Percentiles rank a stretch among this genome's conserved stretches.
Conservation (phyloP, 805 yeast species). For the Saccharomycopsis babjevae region DNA sequence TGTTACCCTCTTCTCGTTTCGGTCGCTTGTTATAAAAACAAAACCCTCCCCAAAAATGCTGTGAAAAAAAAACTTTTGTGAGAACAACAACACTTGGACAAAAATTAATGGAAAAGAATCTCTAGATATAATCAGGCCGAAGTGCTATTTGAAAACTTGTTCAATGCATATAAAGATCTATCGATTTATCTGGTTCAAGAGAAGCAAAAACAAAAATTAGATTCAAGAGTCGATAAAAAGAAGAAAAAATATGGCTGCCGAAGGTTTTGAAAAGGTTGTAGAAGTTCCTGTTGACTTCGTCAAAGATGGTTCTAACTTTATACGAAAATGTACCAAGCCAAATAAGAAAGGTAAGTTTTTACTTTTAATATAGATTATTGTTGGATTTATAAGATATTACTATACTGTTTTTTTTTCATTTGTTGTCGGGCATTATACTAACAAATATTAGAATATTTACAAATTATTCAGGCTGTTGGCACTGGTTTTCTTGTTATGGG, state of each 20-base stretch:
- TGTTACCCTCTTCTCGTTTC: not conserved
- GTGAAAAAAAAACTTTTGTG: not conserved
- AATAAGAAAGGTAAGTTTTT: constrained; percentile 53
- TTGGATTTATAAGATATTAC: not conserved
- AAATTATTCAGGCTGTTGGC: constrained; percentile 91
- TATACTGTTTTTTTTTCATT: not conserved
- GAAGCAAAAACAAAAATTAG: too few species aligned
- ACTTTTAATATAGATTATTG: not conserved
- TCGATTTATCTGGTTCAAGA: too few species aligned
- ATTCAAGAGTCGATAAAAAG: not conserved
- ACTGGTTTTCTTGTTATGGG: constrained; percentile 97
- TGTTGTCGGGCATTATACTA: not conserved
- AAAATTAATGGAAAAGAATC: not conserved
- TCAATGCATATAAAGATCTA: too few species aligned
- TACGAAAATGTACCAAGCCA: constrained; percentile 90
- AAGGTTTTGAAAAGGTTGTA: constrained; percentile 63
- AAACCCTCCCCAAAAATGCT: not conserved
- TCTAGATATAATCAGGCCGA: too few species aligned
- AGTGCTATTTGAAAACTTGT: too few species aligned
- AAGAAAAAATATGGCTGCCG: constrained; percentile 30
- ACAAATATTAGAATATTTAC: constrained; percentile 54
- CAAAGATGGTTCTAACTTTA: constrained; percentile 83
- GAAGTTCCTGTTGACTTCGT: constrained; percentile 87
- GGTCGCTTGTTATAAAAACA: not conserved
- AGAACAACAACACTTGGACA: not conserved